Evolutionary conservation across 495 filamentous ascomycete species (phyloP).

Genomic region (Penicillium soppii): DNA sequence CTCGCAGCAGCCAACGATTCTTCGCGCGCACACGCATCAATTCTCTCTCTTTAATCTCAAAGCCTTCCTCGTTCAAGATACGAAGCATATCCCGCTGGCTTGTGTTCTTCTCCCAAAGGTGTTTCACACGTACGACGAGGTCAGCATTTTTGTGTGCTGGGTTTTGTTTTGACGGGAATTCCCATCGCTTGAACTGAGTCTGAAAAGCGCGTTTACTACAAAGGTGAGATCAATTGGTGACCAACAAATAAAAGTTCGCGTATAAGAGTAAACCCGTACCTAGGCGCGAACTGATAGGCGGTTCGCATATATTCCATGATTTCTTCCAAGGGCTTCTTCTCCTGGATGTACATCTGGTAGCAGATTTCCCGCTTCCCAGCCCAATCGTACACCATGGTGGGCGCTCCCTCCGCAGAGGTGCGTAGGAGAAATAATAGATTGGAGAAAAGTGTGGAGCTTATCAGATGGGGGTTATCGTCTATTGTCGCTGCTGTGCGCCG

Average conservation of each 20-base stretch:
- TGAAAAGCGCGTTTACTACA: conserved; percentile 71
- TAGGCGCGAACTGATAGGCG: conserved; percentile 62
- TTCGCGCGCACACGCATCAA: conserved; percentile 63
- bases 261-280: conserved; percentile 42
- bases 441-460: conserved; percentile 21
- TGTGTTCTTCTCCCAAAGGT: conserved; percentile 75
- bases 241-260: not conserved
- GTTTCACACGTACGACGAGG: conserved; percentile 64
- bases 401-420: conserved; percentile 35
- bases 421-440: conserved; percentile 18
- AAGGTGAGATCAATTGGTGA: not conserved
- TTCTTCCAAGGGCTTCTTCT: conserved; percentile 66
- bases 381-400: conserved; percentile 73
- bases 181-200: conserved; percentile 73
- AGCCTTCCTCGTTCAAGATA: conserved; percentile 69
- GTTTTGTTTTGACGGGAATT: conserved; percentile 71
- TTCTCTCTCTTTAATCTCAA: conserved; percentile 66
- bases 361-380: conserved; percentile 66
- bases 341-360: conserved; percentile 70
- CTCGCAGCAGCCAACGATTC: conserved; percentile 63
- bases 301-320: conserved; percentile 63
- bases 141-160: conserved; percentile 64
- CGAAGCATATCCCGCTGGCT: conserved; percentile 69
- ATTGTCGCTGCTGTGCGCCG: conserved; percentile 43
- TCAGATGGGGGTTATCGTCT: conserved; percentile 41